Percentiles rank a stretch among this genome's conserved stretches.
These are phyloP conservation scores for Anisogramma anomala DNA, from an alignment of 2,329 filamentous ascomycete genomes.

Conservation along the genomic window DNA sequence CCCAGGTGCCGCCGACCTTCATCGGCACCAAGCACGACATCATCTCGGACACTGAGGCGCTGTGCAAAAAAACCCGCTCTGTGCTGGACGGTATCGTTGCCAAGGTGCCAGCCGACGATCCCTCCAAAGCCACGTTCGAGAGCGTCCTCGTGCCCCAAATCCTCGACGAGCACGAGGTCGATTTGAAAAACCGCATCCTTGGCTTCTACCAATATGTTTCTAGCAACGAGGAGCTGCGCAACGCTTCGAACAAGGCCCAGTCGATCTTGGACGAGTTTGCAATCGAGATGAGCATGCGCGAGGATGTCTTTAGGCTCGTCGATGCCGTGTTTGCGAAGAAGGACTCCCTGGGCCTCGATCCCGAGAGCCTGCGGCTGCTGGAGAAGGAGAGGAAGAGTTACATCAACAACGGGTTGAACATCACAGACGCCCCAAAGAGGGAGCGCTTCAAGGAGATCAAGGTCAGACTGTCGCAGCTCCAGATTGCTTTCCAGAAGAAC, in stretches of 20 bases:
- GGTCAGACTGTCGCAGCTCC: conserved; percentile 63
- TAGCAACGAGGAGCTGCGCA: conserved; percentile 52
- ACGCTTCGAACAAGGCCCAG: conserved; percentile 66
- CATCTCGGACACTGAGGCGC: conserved; percentile 51
- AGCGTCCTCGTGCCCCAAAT: conserved; percentile 56
- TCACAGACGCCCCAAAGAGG: conserved; percentile 57
- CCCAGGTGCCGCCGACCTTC: conserved; percentile 68
- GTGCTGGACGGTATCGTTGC: conserved; percentile 57
- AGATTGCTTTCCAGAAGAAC: conserved; percentile 67
- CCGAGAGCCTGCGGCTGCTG: conserved; percentile 59
- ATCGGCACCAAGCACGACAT: conserved; percentile 61
- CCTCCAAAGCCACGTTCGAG: conserved; percentile 40
- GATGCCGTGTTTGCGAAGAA: conserved; percentile 46
- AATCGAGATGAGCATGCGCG: conserved; percentile 70
- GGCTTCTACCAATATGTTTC: conserved; percentile 76
- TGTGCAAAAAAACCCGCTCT: conserved; percentile 51
- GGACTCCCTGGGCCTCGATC: conserved; percentile 46
- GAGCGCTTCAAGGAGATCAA: conserved; percentile 81
- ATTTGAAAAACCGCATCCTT: conserved; percentile 52
- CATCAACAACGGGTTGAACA: conserved; percentile 61
- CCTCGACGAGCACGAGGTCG: conserved; percentile 56
- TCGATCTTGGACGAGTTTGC: conserved; percentile 64
- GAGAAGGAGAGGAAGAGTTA: conserved; percentile 70
- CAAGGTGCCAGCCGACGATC: conserved; percentile 40
- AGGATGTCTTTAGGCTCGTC: conserved; percentile 63